phyloP scores from a whole-genome alignment of 768 basidiomycete species.

The Mycena capillaripes region DNA sequence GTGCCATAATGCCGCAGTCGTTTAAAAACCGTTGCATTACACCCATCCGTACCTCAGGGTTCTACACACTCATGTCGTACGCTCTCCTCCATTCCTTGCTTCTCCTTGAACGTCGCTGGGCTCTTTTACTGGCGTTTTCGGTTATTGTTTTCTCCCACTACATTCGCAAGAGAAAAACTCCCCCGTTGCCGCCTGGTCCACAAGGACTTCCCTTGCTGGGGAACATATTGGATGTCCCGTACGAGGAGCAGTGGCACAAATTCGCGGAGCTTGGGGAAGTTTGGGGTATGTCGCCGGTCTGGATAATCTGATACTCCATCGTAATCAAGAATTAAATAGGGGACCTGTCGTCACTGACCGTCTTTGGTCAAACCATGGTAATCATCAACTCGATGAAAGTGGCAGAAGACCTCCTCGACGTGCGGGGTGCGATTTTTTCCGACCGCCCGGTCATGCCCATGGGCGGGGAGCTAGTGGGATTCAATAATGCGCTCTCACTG shows the following conservation, averaged over 20 bases:
- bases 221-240: conserved; percentile 49
- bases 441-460: conserved; percentile 63
- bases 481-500: conserved; percentile 28
- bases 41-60: too few relatives aligned
- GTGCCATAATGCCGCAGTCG: too few relatives aligned
- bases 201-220: conserved; percentile 53
- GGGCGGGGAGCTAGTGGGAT: conserved; percentile 51
- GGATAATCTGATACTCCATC: neutral
- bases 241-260: conserved; percentile 41
- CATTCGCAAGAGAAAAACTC: too few relatives aligned
- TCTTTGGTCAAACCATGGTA: conserved; percentile 61
- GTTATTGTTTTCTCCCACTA: too few relatives aligned
- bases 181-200: conserved; percentile 60
- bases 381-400: conserved; percentile 57
- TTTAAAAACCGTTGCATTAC: too few relatives aligned
- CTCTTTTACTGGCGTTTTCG: too few relatives aligned
- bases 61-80: too few relatives aligned
- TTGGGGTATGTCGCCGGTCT: conserved; percentile 44
- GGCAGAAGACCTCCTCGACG: conserved; percentile 65
- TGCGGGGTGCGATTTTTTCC: conserved; percentile 66
- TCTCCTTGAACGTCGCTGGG: too few relatives aligned
- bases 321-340: conserved; percentile 38
- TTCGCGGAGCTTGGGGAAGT: conserved; percentile 48
- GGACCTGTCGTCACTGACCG: conserved; percentile 48
- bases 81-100: too few relatives aligned